phyloP scores from a whole-genome alignment of 2,329 filamentous ascomycete species.

The Colletotrichum sp. region DNA sequence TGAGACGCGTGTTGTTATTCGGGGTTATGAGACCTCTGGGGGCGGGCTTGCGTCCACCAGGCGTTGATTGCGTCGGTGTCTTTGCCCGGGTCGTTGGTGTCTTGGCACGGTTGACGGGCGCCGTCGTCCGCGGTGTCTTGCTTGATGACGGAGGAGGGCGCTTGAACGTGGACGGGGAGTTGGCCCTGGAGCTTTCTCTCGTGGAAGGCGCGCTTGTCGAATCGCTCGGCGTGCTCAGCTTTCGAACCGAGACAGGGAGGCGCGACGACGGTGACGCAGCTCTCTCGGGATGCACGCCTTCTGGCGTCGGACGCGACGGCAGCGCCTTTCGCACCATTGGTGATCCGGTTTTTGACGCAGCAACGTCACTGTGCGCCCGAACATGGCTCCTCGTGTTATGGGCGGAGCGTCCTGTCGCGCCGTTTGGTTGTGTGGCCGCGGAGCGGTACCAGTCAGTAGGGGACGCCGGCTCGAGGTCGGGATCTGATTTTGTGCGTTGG shows the following conservation, averaged over 20 bases:
- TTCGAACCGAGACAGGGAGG: conserved; percentile 51
- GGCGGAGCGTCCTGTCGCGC: conserved; percentile 1
- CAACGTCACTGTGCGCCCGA: conserved; percentile 67
- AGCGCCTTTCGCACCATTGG: conserved; percentile 36
- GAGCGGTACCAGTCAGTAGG: conserved; percentile 70
- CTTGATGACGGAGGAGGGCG: conserved; percentile 44
- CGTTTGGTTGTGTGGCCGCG: conserved; percentile 29
- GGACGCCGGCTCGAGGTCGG: conserved; percentile 64
- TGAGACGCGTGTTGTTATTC: conserved; percentile 64
- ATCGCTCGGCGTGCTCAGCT: conserved; percentile 29
- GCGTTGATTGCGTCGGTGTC: conserved; percentile 43
- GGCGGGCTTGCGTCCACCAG: conserved; percentile 40
- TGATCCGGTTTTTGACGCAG: conserved; percentile 37
- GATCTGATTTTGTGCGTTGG: conserved; percentile 60
- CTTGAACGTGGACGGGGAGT: conserved; percentile 56
- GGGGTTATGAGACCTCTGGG: conserved; percentile 48
- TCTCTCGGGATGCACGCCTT: conserved; percentile 26
- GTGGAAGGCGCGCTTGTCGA: conserved; percentile 40
- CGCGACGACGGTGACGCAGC: conserved; percentile 40
- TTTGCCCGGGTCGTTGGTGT: conserved; percentile 48
- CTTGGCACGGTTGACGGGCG: conserved; percentile 47
- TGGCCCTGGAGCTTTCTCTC: conserved; percentile 51
- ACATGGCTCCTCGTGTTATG: conserved; percentile 37
- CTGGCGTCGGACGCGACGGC: conserved; percentile 25
- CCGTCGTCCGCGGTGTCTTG: conserved; percentile 40